Conservation (phyloP, 164 flowering plant species). For the Liquidambar formosana region DNA sequence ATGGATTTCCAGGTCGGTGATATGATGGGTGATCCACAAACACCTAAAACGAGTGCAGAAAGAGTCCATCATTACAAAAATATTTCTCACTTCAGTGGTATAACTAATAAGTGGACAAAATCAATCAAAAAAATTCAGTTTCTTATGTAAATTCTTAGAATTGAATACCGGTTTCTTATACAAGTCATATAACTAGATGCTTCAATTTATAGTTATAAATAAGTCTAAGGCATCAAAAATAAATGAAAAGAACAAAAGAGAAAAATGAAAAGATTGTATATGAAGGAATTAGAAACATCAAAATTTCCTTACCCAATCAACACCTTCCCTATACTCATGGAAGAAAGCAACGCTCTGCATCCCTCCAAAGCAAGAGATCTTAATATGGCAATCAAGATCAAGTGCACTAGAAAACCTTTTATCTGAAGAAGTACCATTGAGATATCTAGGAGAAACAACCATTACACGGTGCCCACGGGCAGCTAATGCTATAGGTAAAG, state of each 20-base stretch:
- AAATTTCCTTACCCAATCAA: constrained; percentile 78
- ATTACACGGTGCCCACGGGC: constrained; percentile 87
- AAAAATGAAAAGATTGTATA: background rate
- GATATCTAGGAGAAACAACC: constrained; percentile 91
- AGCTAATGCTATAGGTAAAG: constrained; percentile 87
- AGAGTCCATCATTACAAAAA: constrained; percentile 1
- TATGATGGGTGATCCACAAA: constrained; percentile 92
- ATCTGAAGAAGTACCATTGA: constrained; percentile 57
- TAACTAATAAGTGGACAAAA: background rate
- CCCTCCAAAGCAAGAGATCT: constrained; percentile 73
- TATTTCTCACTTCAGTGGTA: background rate
- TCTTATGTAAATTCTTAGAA: too few species aligned
- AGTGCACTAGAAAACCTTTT: constrained; percentile 45
- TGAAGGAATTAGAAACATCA: background rate
- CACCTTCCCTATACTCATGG: constrained; percentile 87
- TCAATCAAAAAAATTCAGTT: background rate
- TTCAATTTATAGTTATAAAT: too few species aligned
- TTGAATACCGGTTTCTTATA: too few species aligned
- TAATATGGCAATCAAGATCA: constrained; percentile 44
- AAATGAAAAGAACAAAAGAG: background rate
- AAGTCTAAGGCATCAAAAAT: too few species aligned
- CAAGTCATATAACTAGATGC: too few species aligned
- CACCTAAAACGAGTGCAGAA: constrained; percentile 41
- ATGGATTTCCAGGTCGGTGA: constrained; percentile 92
- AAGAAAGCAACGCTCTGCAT: constrained; percentile 74